phyloP scores from a whole-genome alignment of 2,329 filamentous ascomycete species.

The Colletotrichum lentis region DNA sequence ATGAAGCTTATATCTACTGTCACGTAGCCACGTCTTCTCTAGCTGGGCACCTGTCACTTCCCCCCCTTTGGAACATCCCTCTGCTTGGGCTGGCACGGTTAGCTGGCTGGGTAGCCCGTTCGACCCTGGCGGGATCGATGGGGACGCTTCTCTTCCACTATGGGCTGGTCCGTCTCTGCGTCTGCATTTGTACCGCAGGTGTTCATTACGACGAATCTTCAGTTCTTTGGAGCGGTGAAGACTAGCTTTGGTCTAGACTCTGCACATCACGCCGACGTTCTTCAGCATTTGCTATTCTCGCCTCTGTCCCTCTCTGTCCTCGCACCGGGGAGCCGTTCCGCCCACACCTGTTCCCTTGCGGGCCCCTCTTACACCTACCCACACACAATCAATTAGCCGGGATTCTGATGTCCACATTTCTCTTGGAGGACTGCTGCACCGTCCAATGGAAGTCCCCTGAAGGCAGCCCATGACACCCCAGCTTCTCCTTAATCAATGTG shows the following conservation, averaged over 20 bases:
- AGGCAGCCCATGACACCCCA: constrained; percentile 38
- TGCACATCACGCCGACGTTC: constrained; percentile 26
- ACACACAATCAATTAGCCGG: constrained; percentile 35
- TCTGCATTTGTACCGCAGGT: constrained; percentile 10
- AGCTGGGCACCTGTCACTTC: constrained; percentile 17
- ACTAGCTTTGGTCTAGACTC: constrained; percentile 29
- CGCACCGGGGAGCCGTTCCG: constrained; percentile 31
- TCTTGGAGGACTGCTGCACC: constrained; percentile 15
- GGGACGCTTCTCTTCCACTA: neutral
- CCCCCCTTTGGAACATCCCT: neutral
- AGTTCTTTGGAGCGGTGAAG: constrained; percentile 29
- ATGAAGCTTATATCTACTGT: constrained; percentile 30
- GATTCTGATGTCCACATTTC: constrained; percentile 30
- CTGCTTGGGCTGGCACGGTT: neutral
- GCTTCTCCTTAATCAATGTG: constrained; percentile 40
- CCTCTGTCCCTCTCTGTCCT: constrained; percentile 9
- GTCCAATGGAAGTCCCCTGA: constrained; percentile 34
- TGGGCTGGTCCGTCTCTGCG: neutral
- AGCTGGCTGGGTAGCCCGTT: neutral
- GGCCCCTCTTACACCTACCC: constrained; percentile 27
- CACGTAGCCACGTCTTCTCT: constrained; percentile 31
- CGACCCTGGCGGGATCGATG: constrained; percentile 10
- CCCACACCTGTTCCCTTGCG: constrained; percentile 27
- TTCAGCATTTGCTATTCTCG: constrained; percentile 25
- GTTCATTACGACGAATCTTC: constrained; percentile 16